phyloP scores from a whole-genome alignment of 176 grass and related monocot species.

The Neostapfia colusana region DNA sequence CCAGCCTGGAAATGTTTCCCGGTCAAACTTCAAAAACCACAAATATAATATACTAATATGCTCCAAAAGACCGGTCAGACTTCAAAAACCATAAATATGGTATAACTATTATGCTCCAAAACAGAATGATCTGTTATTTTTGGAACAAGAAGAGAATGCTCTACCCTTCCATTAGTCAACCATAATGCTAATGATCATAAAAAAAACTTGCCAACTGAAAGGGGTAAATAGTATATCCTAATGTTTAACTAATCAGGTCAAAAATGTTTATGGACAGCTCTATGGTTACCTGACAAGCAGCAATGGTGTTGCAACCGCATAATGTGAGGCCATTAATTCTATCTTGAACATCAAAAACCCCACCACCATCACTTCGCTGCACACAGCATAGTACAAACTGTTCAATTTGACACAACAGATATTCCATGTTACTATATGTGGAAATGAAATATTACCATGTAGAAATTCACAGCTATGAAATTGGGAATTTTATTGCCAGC shows the following conservation, averaged over 20 bases:
- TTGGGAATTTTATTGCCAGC: conserved; percentile 91
- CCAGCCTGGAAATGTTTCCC: conserved; percentile 51
- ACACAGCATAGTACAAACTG: conserved; percentile 34
- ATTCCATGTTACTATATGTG: background rate
- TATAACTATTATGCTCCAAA: background rate
- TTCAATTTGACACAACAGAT: conserved; percentile 7
- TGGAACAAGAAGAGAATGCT: background rate
- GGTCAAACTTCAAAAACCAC: conserved; percentile 21
- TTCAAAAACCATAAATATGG: conserved; percentile 10
- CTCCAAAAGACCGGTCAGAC: conserved; percentile 22
- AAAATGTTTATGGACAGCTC: too few relatives aligned
- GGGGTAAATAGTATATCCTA: background rate
- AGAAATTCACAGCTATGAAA: conserved; percentile 91
- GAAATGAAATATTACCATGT: conserved; percentile 67
- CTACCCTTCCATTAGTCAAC: background rate
- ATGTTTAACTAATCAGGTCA: background rate
- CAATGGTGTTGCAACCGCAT: conserved; percentile 76
- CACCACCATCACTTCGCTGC: conserved; percentile 85
- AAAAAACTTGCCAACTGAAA: background rate
- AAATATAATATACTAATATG: background rate
- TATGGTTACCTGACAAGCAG: conserved; percentile 70
- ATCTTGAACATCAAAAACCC: conserved; percentile 89
- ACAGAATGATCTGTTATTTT: too few relatives aligned
- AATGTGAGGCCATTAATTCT: conserved; percentile 81
- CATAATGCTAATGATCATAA: background rate